These are phyloP conservation scores for Melastoma malabathricum DNA, from an alignment of 345 rosid genomes.

Conservation along the genomic window DNA sequence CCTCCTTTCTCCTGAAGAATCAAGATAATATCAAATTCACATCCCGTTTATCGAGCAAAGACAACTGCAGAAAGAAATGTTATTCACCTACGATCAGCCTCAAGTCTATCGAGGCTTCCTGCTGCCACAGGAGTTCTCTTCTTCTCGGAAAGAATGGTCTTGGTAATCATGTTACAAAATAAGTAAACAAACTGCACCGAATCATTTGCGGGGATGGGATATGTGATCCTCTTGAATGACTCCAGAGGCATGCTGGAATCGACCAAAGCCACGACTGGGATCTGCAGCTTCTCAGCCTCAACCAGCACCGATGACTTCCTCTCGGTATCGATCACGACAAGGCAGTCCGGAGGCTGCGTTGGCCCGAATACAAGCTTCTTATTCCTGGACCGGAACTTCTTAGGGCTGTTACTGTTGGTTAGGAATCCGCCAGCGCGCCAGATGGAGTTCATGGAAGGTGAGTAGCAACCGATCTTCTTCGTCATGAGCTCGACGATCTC, in stretches of 20 bases:
- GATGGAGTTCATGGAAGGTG: slow-evolving; percentile 40
- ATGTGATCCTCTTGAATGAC: slow-evolving; percentile 51
- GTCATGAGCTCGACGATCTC: slow-evolving; percentile 78
- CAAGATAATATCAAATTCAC: slow-evolving; percentile 10
- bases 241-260: slow-evolving; percentile 83
- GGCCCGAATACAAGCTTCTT: slow-evolving; percentile 85
- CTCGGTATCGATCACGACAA: slow-evolving; percentile 77
- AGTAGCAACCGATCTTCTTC: slow-evolving; percentile 47
- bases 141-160: slow-evolving; percentile 67
- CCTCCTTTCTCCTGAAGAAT: slow-evolving; percentile 18
- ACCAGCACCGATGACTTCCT: slow-evolving; percentile 68
- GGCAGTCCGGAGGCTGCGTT: slow-evolving; percentile 73
- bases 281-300: slow-evolving; percentile 70
- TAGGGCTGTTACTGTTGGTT: slow-evolving; percentile 81
- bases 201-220: slow-evolving; percentile 88
- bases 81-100: too few species aligned
- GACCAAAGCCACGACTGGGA: slow-evolving; percentile 83
- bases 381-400: slow-evolving; percentile 78
- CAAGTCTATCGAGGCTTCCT: too few species aligned
- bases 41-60: too few species aligned
- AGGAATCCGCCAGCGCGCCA: slow-evolving; percentile 80
- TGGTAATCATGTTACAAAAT: slow-evolving; percentile 88
- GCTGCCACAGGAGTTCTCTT: slow-evolving; percentile 22
- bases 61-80: too few species aligned
- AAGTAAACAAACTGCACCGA: slow-evolving; percentile 88